phyloP scores from a whole-genome alignment of 768 basidiomycete species.

The Naganishia vaughanmartiniae region DNA sequence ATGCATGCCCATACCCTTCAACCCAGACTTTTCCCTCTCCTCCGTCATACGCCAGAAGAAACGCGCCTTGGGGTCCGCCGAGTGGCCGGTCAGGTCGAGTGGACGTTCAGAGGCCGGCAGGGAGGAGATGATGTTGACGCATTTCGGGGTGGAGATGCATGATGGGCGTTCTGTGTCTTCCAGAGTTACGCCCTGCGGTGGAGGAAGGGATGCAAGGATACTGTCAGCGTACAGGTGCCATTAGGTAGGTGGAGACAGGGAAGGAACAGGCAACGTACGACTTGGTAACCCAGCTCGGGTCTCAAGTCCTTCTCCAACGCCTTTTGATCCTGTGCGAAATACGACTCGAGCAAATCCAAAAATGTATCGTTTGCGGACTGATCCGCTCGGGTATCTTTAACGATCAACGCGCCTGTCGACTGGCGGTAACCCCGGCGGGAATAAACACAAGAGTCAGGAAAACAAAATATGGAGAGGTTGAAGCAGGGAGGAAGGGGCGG shows the following conservation, averaged over 20 bases:
- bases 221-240: not conserved
- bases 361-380: constrained; percentile 78
- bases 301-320: constrained; percentile 72
- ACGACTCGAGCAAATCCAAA: constrained; percentile 87
- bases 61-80: constrained; percentile 89
- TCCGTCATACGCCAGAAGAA: constrained; percentile 50
- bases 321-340: constrained; percentile 71
- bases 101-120: constrained; percentile 78
- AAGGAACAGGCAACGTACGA: constrained; percentile 35
- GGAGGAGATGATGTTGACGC: constrained; percentile 70
- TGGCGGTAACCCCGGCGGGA: too few relatives aligned
- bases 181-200: constrained; percentile 73
- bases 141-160: constrained; percentile 65
- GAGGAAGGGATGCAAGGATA: not conserved
- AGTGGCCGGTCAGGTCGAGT: constrained; percentile 61
- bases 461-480: too few relatives aligned
- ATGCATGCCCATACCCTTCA: not conserved
- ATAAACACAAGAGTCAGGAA: too few relatives aligned
- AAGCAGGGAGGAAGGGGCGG: not conserved
- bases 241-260: not conserved
- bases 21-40: not conserved
- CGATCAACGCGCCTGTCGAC: constrained; percentile 74
- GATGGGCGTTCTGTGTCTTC: constrained; percentile 86
- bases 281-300: constrained; percentile 65
- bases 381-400: constrained; percentile 79